These are phyloP conservation scores for Entonaema liquescens DNA, from an alignment of 495 filamentous ascomycete genomes.

Conservation along the genomic window DNA sequence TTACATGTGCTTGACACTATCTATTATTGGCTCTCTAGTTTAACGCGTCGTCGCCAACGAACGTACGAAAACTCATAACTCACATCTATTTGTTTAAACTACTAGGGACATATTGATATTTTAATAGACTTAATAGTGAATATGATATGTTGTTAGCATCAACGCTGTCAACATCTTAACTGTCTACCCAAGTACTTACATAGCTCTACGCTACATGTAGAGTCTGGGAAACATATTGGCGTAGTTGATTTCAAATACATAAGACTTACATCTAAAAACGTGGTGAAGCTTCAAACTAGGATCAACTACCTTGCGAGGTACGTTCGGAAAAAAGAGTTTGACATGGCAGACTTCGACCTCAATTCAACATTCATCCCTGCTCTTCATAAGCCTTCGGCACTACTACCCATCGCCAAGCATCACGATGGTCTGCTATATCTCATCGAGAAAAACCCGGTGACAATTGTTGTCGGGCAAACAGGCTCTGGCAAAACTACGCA, in stretches of 20 bases:
- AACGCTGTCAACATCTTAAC: not conserved
- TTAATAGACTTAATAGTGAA: no score
- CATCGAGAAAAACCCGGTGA: constrained; percentile 78
- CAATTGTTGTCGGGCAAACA: constrained; percentile 89
- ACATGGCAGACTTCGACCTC: constrained; percentile 67
- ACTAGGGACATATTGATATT: no score
- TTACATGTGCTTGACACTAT: not conserved
- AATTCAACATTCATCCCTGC: constrained; percentile 74
- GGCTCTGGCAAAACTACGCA: constrained; percentile 92
- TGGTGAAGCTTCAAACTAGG: not conserved
- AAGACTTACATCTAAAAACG: not conserved
- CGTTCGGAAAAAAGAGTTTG: not conserved
- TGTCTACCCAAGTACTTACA: not conserved
- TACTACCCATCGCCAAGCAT: constrained; percentile 82
- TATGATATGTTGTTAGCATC: no score
- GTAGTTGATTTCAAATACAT: not conserved
- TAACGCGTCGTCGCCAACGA: not conserved
- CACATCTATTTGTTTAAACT: not conserved
- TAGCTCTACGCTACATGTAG: not conserved
- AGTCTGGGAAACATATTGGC: not conserved
- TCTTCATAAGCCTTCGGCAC: constrained; percentile 77
- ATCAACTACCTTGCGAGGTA: no score
- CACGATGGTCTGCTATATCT: constrained; percentile 77
- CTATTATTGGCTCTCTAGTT: not conserved
- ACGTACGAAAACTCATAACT: not conserved